A percentile compares a stretch with the other conserved stretches of the same genome.
Conservation (phyloP, 768 basidiomycete species). For the Russula emetica region DNA sequence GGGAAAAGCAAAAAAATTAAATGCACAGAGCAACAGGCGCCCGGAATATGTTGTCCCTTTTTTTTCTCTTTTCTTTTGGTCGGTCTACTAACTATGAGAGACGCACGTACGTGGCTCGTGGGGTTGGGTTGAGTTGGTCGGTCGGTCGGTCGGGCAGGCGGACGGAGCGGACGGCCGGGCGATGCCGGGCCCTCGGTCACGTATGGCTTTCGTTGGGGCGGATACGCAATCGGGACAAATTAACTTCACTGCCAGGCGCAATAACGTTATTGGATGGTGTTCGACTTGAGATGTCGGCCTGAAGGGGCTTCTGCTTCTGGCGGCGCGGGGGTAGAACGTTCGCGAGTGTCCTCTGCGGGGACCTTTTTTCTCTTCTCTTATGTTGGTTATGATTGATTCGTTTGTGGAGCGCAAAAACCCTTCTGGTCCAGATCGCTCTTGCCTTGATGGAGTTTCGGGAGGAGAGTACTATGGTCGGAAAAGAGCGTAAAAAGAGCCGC, state of each 20-base stretch:
- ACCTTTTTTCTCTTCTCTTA: not conserved
- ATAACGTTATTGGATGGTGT: slow-evolving; percentile 24
- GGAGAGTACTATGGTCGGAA: not conserved
- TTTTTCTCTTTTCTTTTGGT: not conserved
- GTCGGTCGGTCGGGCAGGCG: not conserved
- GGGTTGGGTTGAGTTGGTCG: no score
- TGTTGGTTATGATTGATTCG: slow-evolving; percentile 6
- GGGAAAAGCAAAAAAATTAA: not conserved
- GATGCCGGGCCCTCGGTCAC: slow-evolving; percentile 20
- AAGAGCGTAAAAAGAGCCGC: slow-evolving; percentile 5
- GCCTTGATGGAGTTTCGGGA: slow-evolving; percentile 1
- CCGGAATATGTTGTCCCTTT: not conserved
- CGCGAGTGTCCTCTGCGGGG: slow-evolving; percentile 1
- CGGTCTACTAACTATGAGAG: not conserved
- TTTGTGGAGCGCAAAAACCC: slow-evolving; percentile 1
- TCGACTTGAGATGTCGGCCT: slow-evolving; percentile 22
- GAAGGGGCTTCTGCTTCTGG: slow-evolving; percentile 21
- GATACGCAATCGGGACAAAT: slow-evolving; percentile 26
- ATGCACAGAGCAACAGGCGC: not conserved
- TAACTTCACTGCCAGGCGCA: slow-evolving; percentile 20
- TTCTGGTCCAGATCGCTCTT: slow-evolving; percentile 5
- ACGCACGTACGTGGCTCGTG: no score
- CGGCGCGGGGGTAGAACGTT: slow-evolving; percentile 27
- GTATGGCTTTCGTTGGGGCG: slow-evolving; percentile 9
- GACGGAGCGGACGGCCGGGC: slow-evolving; percentile 2